Conservation (phyloP, 768 basidiomycete species). For the Strobilomyces dryophilus region DNA sequence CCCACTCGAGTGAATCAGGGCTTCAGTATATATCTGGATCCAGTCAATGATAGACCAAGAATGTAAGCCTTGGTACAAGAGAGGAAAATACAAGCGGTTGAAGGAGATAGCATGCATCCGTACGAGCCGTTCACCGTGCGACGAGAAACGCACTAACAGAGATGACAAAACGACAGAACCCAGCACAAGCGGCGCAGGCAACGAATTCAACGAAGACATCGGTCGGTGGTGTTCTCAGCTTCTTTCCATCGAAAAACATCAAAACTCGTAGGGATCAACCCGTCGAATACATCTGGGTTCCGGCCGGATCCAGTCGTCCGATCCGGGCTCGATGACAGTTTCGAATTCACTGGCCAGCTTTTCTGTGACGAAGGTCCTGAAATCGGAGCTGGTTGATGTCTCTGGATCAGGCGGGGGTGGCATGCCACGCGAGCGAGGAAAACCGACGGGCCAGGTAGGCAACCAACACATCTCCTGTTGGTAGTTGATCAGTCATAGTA, state of each 20-base stretch:
- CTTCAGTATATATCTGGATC: too few species aligned
- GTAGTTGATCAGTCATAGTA: not conserved
- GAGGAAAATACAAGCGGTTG: too few species aligned
- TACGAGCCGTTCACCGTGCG: too few species aligned
- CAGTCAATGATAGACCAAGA: too few species aligned
- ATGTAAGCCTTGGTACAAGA: too few species aligned
- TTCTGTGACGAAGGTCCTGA: not conserved
- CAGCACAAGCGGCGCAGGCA: too few species aligned
- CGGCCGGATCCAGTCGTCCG: conserved; percentile 20
- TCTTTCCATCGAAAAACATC: not conserved
- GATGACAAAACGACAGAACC: too few species aligned
- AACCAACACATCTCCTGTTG: conserved; percentile 26
- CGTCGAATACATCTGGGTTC: conserved; percentile 20
- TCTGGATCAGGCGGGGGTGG: not conserved
- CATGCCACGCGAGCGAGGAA: not conserved
- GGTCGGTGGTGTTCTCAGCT: too few species aligned
- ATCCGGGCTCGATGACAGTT: not conserved
- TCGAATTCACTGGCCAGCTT: not conserved
- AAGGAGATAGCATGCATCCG: too few species aligned
- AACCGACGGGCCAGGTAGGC: conserved; percentile 22
- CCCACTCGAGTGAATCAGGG: too few species aligned
- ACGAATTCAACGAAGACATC: not conserved
- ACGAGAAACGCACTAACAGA: too few species aligned
- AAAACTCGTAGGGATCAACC: conserved; percentile 1
- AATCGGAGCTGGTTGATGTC: not conserved